These are phyloP conservation scores for Cercospora canescens DNA, from an alignment of 2,329 filamentous ascomycete genomes.

Conservation along the genomic window DNA sequence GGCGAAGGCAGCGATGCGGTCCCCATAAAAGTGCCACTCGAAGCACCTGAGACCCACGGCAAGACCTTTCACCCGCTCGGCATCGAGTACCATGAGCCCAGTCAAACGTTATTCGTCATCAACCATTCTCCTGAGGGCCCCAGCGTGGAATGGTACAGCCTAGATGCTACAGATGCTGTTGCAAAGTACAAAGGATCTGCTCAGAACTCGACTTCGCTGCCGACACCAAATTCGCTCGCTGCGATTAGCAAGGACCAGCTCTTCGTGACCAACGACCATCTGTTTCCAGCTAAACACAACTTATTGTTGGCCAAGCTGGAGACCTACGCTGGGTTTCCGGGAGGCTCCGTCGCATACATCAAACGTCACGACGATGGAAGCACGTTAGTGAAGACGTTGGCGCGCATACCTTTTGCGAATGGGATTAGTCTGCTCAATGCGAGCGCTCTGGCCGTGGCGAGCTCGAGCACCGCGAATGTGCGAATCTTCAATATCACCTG, in stretches of 20 bases:
- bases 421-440: conserved; percentile 41
- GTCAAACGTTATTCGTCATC: conserved; percentile 41
- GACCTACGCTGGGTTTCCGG: conserved; percentile 39
- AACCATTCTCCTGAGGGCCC: conserved; percentile 42
- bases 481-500: conserved; percentile 36
- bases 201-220: conserved; percentile 33
- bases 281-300: conserved; percentile 32
- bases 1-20: conserved; percentile 23
- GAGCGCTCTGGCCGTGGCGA: conserved; percentile 42
- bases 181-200: conserved; percentile 36
- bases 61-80: conserved; percentile 46
- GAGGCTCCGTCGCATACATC: conserved; percentile 40
- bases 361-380: conserved; percentile 23
- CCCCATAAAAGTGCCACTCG: conserved; percentile 32
- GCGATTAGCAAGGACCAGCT: conserved; percentile 36
- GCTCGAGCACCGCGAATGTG: conserved; percentile 36
- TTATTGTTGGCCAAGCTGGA: conserved; percentile 39
- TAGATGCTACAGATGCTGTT: conserved; percentile 28
- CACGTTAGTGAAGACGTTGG: conserved; percentile 26
- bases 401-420: conserved; percentile 43
- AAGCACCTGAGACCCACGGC: conserved; percentile 27
- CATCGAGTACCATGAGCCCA: conserved; percentile 38
- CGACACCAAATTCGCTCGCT: conserved; percentile 43
- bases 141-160: conserved; percentile 38
- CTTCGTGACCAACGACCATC: conserved; percentile 47